Evolutionary conservation across 805 yeast genomes (phyloP), one percentile per base, ranked within the genome.

Genomic region (Diddensiella santjacobensis): DNA sequence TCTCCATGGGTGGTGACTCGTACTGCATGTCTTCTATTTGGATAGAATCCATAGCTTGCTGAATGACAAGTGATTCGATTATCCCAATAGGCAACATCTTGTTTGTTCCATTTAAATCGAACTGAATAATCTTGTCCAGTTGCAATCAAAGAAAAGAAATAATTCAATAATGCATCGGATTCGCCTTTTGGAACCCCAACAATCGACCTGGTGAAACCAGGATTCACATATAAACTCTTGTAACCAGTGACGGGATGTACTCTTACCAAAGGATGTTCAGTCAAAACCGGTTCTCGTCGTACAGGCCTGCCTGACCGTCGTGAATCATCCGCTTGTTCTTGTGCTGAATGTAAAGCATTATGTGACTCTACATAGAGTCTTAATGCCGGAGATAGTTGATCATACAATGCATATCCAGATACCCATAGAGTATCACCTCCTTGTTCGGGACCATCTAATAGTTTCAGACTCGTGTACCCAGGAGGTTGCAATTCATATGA

Each of bases 401-500:
- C 82, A 59, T 73, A 78, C 35, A 81, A 79, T 44, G 72, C 81
- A 54, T 77, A 77, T n/a, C 81, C 81, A 36, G 79, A 72, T 3
- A 76, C 61, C 79, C 80, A 78, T n/a, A 68, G 53, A 13, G 82
- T 78, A 59, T 78, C 82, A 50, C 82, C 82, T 42, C 82, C 82
- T 24, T 70, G 71, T 1, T 55, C 55, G 22, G 78, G 79, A 24
- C 55, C 52, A 18, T 46, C 50, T 8, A 53, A 26, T 22, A 50
- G 26, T 42, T 55, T 53, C 37, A 55, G 45, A 15, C 52, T 30
- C 20, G 54, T 69, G 77, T 65, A 43, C 69, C 79, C 31, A 69
- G 91, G 84, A 5, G 90, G 84, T 63, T 82, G 87, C 48, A 72
- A 71, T 61, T 84, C 91, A 64, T 83, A 85, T 19, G 87, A 75